Base-by-base conservation (phyloP, 2,329 filamentous ascomycete genomes). In the Aaosphaeria arxii region DNA sequence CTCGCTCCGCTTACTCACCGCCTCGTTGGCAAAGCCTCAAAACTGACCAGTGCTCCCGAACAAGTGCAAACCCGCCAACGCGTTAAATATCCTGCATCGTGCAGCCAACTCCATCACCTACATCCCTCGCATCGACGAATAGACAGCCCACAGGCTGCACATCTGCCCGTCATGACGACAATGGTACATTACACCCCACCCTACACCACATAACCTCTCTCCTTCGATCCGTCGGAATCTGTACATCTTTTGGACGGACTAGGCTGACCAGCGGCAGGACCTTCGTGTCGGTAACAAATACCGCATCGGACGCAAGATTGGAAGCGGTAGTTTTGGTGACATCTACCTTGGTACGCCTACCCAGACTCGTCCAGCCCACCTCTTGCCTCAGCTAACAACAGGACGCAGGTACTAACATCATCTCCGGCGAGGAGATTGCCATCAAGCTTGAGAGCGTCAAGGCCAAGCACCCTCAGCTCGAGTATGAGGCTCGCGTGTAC, bases 391-490 rank as follows among this genome's bases (percentile, higher is more conserved):
- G 52, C 58, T 63, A 58, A 63, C 60, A 36, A 9, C n/a, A 35
- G 46, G 30, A 28, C 24, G 41, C 56, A 86, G 94, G 94, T 65
- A 99, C 94, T 73, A 97, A 99, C 80, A 97, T 99, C 77, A 97
- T 97, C 75, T 97, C 94, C 4, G 94, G 94, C 54, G 94, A 99
- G 75, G 94, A 99, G 76, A 97, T 99, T 65, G 94, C 94, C 71
- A 99, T 99, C 80, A 99, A 99, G 81, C 89, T 99, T 52, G 94
- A 99, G 77, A 95, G 90, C 58, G 92, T 97, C 77, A 99, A 99
- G 83, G 92, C 94, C 71, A 97, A 99, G 82, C 94, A 97, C 74
- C 94, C 94, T 50, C 94, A 97, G 76, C 85, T 99, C 54, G 94
- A 97, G 75, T 97, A 97, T 80, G 94, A 99, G 76, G 94, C 94